phyloP scores from a whole-genome alignment of 768 basidiomycete genomes.

The Postia placenta region DNA sequence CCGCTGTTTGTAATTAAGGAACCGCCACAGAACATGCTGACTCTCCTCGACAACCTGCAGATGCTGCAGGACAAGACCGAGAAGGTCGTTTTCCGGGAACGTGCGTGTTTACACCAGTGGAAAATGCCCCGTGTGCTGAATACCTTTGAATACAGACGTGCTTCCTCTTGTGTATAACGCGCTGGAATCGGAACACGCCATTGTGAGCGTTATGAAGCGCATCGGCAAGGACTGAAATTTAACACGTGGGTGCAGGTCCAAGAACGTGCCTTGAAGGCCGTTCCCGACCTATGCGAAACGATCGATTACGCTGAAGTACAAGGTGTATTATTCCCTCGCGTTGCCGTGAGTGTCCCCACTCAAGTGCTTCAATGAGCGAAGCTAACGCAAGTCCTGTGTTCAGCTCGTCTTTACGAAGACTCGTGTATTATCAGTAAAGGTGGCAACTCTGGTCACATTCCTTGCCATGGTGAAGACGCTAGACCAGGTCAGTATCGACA shows the following conservation, averaged over 20 bases:
- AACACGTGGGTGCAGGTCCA: slow-evolving; percentile 57
- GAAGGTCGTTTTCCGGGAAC: slow-evolving; percentile 80
- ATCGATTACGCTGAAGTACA: slow-evolving; percentile 96
- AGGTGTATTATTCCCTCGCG: slow-evolving; percentile 81
- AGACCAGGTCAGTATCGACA: slow-evolving; percentile 55
- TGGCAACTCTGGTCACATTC: slow-evolving; percentile 81
- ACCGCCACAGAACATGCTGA: slow-evolving; percentile 96
- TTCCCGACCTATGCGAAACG: slow-evolving; percentile 86
- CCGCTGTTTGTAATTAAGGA: slow-evolving; percentile 89
- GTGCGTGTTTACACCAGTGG: slow-evolving; percentile 39
- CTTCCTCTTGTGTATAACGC: slow-evolving; percentile 94
- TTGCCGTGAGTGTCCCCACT: slow-evolving; percentile 58
- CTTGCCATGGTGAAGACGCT: slow-evolving; percentile 83
- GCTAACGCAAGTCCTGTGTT: slow-evolving; percentile 6
- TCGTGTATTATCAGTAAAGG: slow-evolving; percentile 83
- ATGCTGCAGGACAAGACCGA: slow-evolving; percentile 88
- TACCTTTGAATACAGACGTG: slow-evolving; percentile 55
- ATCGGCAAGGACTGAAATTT: not conserved
- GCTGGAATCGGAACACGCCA: slow-evolving; percentile 88
- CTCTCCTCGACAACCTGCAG: slow-evolving; percentile 81
- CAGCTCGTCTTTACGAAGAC: slow-evolving; percentile 94
- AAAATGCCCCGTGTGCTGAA: not conserved
- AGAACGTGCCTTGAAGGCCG: slow-evolving; percentile 78
- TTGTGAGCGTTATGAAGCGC: slow-evolving; percentile 35
- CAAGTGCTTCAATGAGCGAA: not conserved